These are phyloP conservation scores for Nemophila menziesii DNA, from an alignment of 257 asterid species.

Conservation along the genomic window DNA sequence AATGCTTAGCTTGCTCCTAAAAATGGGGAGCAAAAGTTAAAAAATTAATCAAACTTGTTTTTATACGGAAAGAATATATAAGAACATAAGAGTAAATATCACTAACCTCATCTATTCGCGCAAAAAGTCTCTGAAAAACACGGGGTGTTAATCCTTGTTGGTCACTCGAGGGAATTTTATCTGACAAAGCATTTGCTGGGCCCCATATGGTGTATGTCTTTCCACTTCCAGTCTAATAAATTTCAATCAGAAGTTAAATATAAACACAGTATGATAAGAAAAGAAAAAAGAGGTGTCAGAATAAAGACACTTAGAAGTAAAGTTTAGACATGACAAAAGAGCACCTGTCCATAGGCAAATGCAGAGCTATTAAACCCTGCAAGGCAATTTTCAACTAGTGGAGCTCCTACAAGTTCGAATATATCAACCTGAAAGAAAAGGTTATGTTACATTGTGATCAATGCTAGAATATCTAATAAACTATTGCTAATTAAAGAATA, in stretches of 20 bases:
- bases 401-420: constrained; percentile 90
- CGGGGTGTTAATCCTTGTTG: constrained; percentile 96
- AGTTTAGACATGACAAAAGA: not conserved
- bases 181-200: constrained; percentile 74
- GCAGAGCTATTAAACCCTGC: constrained; percentile 98
- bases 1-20: constrained; percentile 85
- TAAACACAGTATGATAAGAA: not conserved
- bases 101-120: constrained; percentile 80
- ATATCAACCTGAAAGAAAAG: constrained; percentile 58
- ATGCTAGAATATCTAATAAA: not conserved
- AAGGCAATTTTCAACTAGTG: constrained; percentile 87
- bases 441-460: constrained; percentile 7
- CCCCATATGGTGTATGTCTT: constrained; percentile 99
- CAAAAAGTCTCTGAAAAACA: constrained; percentile 67
- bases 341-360: constrained; percentile 96
- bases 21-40: constrained; percentile 3
- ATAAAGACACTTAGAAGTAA: not conserved
- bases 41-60: not conserved
- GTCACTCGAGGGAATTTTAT: constrained; percentile 35
- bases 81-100: constrained; percentile 5
- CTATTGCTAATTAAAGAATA: not conserved
- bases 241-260: constrained; percentile 1
- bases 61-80: not conserved
- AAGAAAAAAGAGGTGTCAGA: not conserved
- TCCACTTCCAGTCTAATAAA: constrained; percentile 91